phyloP scores from a whole-genome alignment of 1,139 yeast genomes.

The Arxiozyma slooffiae region DNA sequence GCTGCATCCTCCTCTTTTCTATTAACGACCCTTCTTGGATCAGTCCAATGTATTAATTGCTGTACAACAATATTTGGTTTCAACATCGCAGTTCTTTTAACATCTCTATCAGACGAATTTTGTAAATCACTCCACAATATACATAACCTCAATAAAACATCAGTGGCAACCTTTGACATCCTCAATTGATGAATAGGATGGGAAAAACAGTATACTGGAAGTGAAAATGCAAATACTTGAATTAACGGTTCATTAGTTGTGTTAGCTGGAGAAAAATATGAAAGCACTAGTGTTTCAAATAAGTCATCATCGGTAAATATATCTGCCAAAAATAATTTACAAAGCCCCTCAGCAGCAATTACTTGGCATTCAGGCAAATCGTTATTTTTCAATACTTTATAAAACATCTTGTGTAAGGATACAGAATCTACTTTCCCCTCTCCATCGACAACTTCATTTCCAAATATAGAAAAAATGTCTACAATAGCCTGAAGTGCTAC shows the following conservation, averaged over 20 bases:
- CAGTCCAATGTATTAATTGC: conserved; percentile 79
- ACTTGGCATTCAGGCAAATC: conserved; percentile 64
- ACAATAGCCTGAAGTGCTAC: conserved; percentile 61
- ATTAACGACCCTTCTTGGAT: conserved; percentile 61
- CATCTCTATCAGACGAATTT: conserved; percentile 30
- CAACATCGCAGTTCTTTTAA: conserved; percentile 33
- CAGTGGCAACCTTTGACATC: conserved; percentile 56
- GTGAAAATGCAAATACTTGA: conserved; percentile 78
- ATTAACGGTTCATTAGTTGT: conserved; percentile 55
- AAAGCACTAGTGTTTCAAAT: conserved; percentile 59
- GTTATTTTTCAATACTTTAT: conserved; percentile 50
- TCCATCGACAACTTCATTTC: conserved; percentile 54
- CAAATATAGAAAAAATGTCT: conserved; percentile 72
- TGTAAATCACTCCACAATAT: conserved; percentile 31
- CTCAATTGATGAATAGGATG: conserved; percentile 64
- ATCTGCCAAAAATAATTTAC: conserved; percentile 73
- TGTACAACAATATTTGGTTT: conserved; percentile 57
- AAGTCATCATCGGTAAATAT: conserved; percentile 60
- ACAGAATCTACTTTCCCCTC: conserved; percentile 55
- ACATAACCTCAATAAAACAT: conserved; percentile 49
- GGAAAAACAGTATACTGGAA: conserved; percentile 84
- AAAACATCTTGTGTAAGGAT: conserved; percentile 55
- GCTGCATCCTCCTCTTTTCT: conserved; percentile 26
- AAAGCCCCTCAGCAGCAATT: conserved; percentile 76
- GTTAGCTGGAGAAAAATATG: conserved; percentile 66